A percentile compares a stretch with the other conserved stretches of the same genome.
Conservation (phyloP, 768 basidiomycete genomes). For the Hygrocybe coccinea region DNA sequence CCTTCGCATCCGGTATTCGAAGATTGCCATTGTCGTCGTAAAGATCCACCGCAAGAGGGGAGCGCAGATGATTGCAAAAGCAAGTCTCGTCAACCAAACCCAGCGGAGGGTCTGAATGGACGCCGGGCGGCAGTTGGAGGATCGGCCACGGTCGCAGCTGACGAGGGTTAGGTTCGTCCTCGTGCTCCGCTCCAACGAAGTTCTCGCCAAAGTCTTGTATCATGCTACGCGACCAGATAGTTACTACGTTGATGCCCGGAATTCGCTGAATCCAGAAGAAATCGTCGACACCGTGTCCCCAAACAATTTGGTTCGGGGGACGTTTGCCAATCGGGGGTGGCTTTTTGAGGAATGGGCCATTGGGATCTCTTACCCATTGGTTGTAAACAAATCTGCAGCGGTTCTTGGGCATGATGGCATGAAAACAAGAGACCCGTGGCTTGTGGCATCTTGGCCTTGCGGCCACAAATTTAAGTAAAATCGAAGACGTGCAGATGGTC, state of each 20-base stretch:
- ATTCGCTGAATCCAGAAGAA: slow-evolving; percentile 26
- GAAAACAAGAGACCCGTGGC: neutral
- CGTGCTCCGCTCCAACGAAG: slow-evolving; percentile 9
- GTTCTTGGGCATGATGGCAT: neutral
- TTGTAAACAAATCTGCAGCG: neutral
- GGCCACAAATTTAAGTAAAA: too few relatives aligned
- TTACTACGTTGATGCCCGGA: slow-evolving; percentile 23
- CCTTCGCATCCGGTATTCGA: neutral
- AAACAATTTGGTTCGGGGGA: slow-evolving; percentile 23
- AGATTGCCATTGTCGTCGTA: neutral
- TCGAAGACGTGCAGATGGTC: too few relatives aligned
- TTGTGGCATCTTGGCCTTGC: neutral
- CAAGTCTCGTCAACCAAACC: slow-evolving; percentile 4
- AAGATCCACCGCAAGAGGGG: neutral
- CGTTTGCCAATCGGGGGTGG: slow-evolving; percentile 21
- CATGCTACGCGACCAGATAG: slow-evolving; percentile 34
- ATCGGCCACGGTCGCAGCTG: slow-evolving; percentile 14
- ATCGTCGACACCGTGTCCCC: slow-evolving; percentile 23
- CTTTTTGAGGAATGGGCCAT: neutral
- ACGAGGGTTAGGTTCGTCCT: slow-evolving; percentile 12
- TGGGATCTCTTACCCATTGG: slow-evolving; percentile 1
- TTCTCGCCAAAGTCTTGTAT: slow-evolving; percentile 29
- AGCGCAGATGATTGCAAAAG: neutral
- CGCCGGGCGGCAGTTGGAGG: slow-evolving; percentile 8
- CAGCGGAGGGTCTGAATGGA: slow-evolving; percentile 4